Evolutionary conservation across 2,329 filamentous ascomycete genomes (phyloP).

Genomic region (Talaromyces funiculosus): DNA sequence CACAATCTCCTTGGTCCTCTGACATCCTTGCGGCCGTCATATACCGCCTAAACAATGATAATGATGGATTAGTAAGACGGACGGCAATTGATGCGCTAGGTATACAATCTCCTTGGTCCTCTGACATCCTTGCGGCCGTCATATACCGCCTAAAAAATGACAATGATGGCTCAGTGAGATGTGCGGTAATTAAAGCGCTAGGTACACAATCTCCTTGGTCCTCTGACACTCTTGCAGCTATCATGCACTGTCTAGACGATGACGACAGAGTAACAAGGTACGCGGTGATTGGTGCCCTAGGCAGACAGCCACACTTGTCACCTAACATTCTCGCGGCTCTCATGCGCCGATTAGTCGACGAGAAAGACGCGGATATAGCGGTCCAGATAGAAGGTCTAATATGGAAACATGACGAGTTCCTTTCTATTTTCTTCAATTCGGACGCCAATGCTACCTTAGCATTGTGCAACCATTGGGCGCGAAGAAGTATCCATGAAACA

Average conservation of each 20-base stretch:
- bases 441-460: background rate
- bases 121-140: background rate
- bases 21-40: background rate
- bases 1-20: background rate
- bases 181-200: background rate
- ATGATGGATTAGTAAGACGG: background rate
- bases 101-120: background rate
- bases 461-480: conserved; percentile 4
- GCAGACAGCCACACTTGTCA: background rate
- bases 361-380: background rate
- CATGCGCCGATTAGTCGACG: background rate
- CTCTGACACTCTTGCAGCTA: background rate
- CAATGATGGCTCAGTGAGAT: background rate
- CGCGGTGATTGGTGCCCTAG: background rate
- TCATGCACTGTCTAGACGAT: background rate
- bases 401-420: conserved; percentile 1
- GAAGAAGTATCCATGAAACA: conserved; percentile 5
- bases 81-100: background rate
- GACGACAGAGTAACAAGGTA: too few relatives aligned
- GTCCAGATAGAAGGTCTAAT: conserved; percentile 6
- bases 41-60: too few relatives aligned
- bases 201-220: background rate
- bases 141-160: background rate
- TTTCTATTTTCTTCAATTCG: background rate
- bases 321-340: background rate